These are phyloP conservation scores for Huiozyma sinensis DNA, from an alignment of 805 yeast species.

Conservation along the genomic window DNA sequence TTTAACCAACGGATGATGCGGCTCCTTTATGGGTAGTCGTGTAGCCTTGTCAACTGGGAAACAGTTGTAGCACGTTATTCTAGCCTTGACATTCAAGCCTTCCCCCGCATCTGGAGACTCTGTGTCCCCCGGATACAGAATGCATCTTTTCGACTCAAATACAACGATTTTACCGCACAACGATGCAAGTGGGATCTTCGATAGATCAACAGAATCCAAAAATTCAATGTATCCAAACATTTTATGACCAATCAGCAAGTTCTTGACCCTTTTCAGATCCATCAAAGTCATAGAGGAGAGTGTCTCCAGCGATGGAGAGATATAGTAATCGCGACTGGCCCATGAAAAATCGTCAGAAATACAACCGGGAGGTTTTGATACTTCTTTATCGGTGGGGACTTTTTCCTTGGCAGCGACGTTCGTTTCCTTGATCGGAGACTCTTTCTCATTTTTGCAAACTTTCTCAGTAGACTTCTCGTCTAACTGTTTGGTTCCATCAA, in stretches of 20 bases:
- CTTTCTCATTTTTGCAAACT: background rate
- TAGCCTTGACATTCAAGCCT: conserved; percentile 72
- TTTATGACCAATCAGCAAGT: conserved; percentile 68
- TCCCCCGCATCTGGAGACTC: conserved; percentile 58
- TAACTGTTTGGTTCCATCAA: background rate
- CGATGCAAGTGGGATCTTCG: conserved; percentile 51
- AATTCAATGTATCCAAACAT: conserved; percentile 68
- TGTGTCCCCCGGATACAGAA: conserved; percentile 58
- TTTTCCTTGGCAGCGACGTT: background rate
- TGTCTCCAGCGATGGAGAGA: conserved; percentile 62
- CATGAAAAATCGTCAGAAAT: conserved; percentile 33
- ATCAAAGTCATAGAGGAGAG: conserved; percentile 48
- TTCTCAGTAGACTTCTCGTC: background rate
- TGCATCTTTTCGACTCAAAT: conserved; percentile 50
- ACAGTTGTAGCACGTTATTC: conserved; percentile 66
- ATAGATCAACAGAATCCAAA: conserved; percentile 71
- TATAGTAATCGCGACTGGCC: conserved; percentile 77
- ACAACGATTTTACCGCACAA: conserved; percentile 57
- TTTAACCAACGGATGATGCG: conserved; percentile 58
- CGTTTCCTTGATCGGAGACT: background rate
- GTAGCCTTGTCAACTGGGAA: conserved; percentile 74
- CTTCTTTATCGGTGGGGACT: too few species aligned
- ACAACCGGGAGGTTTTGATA: background rate
- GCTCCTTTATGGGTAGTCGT: conserved; percentile 64
- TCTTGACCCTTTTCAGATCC: conserved; percentile 51